Evolutionary conservation across 129 eudicot genomes (phyloP), one percentile per base, ranked within the genome.

Genomic region (Lactuca sativa): DNA sequence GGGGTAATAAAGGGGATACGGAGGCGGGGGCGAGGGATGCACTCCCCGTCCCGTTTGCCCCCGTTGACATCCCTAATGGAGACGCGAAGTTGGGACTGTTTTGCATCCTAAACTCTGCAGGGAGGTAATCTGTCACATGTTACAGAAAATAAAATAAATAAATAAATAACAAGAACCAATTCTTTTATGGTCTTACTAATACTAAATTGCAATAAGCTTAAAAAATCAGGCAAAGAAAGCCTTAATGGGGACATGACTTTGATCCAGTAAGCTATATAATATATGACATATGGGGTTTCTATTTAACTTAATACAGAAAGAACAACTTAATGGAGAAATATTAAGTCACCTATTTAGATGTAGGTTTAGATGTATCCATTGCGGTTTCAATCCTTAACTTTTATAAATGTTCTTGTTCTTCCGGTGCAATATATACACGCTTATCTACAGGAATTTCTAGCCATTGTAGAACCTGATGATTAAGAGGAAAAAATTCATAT

Each of bases 321-420:
- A 36, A 25, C 30, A 40, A 40, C 44, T 40, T 40, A 2, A 40
- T 5, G 2, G 9, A 7, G 10, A 3, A 43, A 43, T 0, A 43
- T n/a, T n/a, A n/a, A n/a, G 49, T 13, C 67, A 85, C 98, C 96
- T 89, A 96, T 80, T 92, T 92, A 66, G 90, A 31, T 12, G 96
- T 92, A 48, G 98, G 79, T 52, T 68, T 80, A n/a, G 98, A 92
- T 17, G 98, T 86, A 77, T 86, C 81, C 98, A 92, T 92, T 37
- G 96, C 96, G 17, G 40, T 89, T 80, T 92, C 98, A 12, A 92
- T 85, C 75, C 96, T 75, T 64, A 86, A 80, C 78, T 89, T 92
- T 78, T 89, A 95, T 64, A 92, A 92, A 82, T 92, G 86, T 79
- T 92, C 96, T 95, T 92, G 96, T 69, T 92, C 89, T 71, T 89